phyloP scores from a whole-genome alignment of 163 green algal species.

The Chlamydomonas reinhardtii region DNA sequence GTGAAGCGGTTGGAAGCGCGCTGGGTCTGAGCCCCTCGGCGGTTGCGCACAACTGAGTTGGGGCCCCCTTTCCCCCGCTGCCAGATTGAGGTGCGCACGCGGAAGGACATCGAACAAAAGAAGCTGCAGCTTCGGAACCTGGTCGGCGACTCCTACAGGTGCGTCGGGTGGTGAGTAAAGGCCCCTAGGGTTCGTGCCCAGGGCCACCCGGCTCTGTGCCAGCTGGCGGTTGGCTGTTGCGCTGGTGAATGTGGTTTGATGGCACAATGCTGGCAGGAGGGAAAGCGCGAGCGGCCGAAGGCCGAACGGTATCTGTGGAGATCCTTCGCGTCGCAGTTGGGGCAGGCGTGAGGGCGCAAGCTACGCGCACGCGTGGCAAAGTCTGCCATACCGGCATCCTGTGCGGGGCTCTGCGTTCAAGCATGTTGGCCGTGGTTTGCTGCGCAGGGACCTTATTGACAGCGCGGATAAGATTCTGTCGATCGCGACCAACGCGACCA shows the following conservation, averaged over 20 bases:
- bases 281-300: too few relatives aligned
- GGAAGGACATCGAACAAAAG: constrained; percentile 94
- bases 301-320: too few relatives aligned
- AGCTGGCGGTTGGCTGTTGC: neutral
- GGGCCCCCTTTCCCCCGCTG: too few relatives aligned
- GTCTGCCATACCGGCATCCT: too few relatives aligned
- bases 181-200: neutral
- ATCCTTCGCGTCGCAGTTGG: too few relatives aligned
- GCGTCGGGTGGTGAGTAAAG: neutral
- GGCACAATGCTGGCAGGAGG: neutral
- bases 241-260: neutral
- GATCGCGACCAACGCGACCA: constrained; percentile 83
- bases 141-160: constrained; percentile 92
- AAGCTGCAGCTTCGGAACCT: constrained; percentile 91
- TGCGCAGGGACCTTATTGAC: constrained; percentile 94
- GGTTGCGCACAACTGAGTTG: too few relatives aligned
- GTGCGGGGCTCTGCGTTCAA: too few relatives aligned
- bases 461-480: constrained; percentile 92
- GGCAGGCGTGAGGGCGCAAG: too few relatives aligned
- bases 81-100: constrained; percentile 88
- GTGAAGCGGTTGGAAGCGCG: too few relatives aligned
- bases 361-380: too few relatives aligned
- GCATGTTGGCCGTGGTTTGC: neutral
- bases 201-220: neutral
- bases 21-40: too few relatives aligned